Conservation (phyloP, 176 grass and related monocot species). For the Coix lacrymajobi region DNA sequence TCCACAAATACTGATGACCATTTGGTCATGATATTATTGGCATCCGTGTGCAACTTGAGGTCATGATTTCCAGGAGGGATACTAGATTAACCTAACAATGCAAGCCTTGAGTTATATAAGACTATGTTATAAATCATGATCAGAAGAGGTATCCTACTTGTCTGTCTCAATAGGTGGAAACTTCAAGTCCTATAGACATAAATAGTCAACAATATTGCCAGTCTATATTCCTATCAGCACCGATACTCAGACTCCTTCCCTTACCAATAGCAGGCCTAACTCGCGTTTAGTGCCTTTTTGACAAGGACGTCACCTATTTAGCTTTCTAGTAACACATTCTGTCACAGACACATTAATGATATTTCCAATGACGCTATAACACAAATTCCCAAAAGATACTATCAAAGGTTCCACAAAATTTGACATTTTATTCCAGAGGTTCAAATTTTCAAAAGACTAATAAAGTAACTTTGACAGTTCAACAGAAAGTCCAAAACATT, state of each 20-base stretch:
- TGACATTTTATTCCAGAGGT: not conserved
- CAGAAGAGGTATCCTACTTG: not conserved
- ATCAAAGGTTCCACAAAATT: not conserved
- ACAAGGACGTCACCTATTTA: not conserved
- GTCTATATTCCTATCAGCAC: not conserved
- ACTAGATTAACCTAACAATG: not conserved
- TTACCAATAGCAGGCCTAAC: not conserved
- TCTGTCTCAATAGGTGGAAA: not conserved
- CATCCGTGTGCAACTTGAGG: not conserved
- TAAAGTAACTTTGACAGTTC: conserved; percentile 6
- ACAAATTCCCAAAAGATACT: not conserved
- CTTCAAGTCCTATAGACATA: not conserved
- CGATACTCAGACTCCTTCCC: conserved; percentile 2
- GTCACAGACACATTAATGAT: not conserved
- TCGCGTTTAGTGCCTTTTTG: not conserved
- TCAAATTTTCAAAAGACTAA: conserved; percentile 20
- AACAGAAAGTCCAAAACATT: conserved; percentile 8
- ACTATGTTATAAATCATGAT: not conserved
- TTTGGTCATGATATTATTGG: not conserved
- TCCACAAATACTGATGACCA: too few species aligned
- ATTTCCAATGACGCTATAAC: not conserved
- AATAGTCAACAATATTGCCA: not conserved
- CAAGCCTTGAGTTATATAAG: not conserved
- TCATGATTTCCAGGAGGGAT: not conserved
- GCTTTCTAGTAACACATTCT: not conserved